Percentiles rank a stretch among this genome's conserved stretches.
Evolutionary conservation across 306 rosid species (phyloP).

Genomic region (Prunus kanzakura): DNA sequence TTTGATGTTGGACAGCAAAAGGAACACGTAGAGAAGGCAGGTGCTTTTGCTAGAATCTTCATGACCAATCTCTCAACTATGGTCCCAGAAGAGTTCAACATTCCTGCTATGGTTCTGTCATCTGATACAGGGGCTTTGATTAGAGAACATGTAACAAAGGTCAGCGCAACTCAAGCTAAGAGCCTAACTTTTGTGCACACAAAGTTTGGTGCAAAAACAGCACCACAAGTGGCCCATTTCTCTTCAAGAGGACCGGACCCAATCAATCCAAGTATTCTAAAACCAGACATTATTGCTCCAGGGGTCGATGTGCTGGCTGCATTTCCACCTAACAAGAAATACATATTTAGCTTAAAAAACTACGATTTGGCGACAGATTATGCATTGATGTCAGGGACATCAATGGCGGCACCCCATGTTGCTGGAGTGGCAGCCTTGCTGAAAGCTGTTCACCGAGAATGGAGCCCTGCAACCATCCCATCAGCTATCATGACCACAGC

Average conservation of each 20-base stretch:
- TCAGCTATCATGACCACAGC: slow-evolving; percentile 16
- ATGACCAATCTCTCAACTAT: background rate
- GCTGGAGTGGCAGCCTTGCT: slow-evolving; percentile 9
- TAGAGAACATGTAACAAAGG: background rate
- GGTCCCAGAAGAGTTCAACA: background rate
- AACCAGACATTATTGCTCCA: slow-evolving; percentile 15
- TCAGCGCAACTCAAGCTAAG: background rate
- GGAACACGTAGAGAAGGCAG: background rate
- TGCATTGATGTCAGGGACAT: slow-evolving; percentile 1
- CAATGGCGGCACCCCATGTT: slow-evolving; percentile 3
- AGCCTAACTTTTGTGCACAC: slow-evolving; percentile 2
- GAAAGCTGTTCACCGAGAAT: slow-evolving; percentile 4
- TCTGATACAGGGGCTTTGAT: background rate
- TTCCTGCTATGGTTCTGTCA: slow-evolving; percentile 1
- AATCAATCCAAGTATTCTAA: slow-evolving; percentile 1
- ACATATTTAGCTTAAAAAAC: background rate
- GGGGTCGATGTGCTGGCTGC: slow-evolving; percentile 8
- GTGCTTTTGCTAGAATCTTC: slow-evolving; percentile 11
- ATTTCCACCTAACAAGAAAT: background rate
- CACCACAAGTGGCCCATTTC: slow-evolving; percentile 3
- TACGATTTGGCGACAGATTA: background rate
- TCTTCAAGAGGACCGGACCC: slow-evolving; percentile 18
- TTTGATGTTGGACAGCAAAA: background rate
- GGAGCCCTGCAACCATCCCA: slow-evolving; percentile 20
- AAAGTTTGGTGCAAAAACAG: slow-evolving; percentile 2